These are phyloP conservation scores for Rusavskia elegans DNA, from an alignment of 495 filamentous ascomycete genomes.

Conservation along the genomic window DNA sequence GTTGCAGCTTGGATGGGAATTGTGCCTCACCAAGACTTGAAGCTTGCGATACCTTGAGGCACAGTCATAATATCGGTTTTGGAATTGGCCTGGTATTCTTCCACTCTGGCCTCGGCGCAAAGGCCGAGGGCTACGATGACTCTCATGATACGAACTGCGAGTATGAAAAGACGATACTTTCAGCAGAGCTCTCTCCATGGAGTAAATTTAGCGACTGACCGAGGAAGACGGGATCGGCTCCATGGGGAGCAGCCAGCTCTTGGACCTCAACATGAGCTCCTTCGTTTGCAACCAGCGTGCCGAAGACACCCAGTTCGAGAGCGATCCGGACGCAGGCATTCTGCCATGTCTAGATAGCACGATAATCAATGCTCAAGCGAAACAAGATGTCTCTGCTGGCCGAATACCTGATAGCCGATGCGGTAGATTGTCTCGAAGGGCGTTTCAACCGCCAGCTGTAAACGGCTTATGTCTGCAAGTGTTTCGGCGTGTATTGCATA, in stretches of 20 bases:
- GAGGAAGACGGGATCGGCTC: constrained; percentile 10
- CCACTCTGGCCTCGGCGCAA: background rate
- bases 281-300: background rate
- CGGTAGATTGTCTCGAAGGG: background rate
- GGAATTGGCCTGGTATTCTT: background rate
- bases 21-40: background rate
- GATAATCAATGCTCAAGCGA: no score
- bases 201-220: background rate
- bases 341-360: background rate
- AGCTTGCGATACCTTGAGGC: background rate
- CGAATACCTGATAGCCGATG: background rate
- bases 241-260: background rate
- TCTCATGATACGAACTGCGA: background rate
- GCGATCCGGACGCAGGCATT: constrained; percentile 18
- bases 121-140: background rate
- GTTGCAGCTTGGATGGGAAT: no score
- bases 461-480: background rate
- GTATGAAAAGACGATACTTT: background rate
- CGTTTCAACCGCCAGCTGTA: background rate
- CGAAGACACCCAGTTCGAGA: constrained; percentile 10
- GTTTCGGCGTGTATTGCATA: background rate
- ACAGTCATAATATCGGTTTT: background rate
- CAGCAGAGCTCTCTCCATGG: background rate
- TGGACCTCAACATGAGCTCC: background rate
- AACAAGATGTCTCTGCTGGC: background rate